phyloP scores from a whole-genome alignment of 495 filamentous ascomycete species.

The Thozetella sp. region DNA sequence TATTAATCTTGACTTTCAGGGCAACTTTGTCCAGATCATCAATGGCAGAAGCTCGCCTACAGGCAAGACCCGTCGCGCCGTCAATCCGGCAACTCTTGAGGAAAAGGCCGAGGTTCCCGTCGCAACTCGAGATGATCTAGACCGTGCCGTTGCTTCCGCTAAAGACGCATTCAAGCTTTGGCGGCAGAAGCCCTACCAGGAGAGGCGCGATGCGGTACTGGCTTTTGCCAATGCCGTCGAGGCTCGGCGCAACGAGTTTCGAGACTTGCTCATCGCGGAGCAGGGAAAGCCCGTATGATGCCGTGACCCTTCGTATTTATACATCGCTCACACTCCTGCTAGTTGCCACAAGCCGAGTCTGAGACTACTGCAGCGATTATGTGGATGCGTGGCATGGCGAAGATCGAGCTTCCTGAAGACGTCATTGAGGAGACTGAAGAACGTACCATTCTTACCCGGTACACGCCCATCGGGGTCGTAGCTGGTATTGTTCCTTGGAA shows the following conservation, averaged over 20 bases:
- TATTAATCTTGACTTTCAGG: background rate
- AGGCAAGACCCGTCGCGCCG: background rate
- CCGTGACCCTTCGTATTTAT: too few species aligned
- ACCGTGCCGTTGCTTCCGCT: background rate
- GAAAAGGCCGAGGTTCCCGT: background rate
- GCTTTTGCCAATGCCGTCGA: background rate
- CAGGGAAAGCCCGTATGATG: background rate
- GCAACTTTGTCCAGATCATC: background rate
- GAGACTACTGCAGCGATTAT: too few species aligned
- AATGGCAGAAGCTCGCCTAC: background rate
- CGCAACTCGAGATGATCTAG: background rate
- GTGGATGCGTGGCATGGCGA: background rate
- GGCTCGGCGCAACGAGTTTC: background rate
- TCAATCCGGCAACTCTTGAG: background rate
- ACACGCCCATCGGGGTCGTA: slow-evolving; percentile 44
- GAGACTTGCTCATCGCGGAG: background rate
- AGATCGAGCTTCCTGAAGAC: background rate
- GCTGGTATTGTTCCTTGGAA: slow-evolving; percentile 57
- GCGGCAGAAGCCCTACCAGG: background rate
- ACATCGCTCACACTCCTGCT: too few species aligned
- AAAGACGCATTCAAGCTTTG: background rate
- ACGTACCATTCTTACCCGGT: slow-evolving; percentile 19
- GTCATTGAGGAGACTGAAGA: background rate
- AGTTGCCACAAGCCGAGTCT: too few species aligned
- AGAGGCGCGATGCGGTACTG: background rate